phyloP scores from a whole-genome alignment of 306 rosid genomes.

The Abrus pulchellus region DNA sequence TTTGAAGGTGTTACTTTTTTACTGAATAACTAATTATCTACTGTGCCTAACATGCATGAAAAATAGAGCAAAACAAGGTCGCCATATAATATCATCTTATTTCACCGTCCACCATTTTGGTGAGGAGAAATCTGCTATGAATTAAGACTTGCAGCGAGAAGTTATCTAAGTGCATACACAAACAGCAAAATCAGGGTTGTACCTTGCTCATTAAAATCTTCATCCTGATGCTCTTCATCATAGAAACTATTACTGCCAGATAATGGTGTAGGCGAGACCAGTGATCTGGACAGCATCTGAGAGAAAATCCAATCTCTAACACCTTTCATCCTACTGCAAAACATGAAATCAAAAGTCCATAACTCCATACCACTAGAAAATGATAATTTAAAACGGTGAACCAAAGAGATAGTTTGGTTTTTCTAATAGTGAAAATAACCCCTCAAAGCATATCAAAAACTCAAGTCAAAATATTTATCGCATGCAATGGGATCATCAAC shows the following conservation, averaged over 20 bases:
- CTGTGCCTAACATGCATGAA: conserved; percentile 6
- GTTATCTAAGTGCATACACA: neutral
- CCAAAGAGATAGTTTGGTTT: neutral
- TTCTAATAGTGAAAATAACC: conserved; percentile 2
- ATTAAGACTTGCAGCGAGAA: conserved; percentile 1
- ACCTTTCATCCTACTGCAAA: conserved; percentile 82
- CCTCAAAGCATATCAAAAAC: conserved; percentile 15
- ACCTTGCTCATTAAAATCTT: conserved; percentile 76
- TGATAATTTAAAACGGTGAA: neutral
- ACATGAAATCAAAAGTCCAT: conserved; percentile 39
- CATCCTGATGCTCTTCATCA: conserved; percentile 52
- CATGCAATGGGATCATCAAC: conserved; percentile 12
- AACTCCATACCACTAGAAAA: conserved; percentile 22
- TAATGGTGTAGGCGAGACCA: conserved; percentile 72
- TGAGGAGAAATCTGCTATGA: neutral
- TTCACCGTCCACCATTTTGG: conserved; percentile 16
- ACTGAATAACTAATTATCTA: conserved; percentile 15
- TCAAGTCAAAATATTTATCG: conserved; percentile 16
- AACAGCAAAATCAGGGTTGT: conserved; percentile 18
- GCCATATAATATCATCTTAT: conserved; percentile 4
- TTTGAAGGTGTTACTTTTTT: conserved; percentile 6
- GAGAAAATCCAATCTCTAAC: conserved; percentile 84
- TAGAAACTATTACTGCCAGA: conserved; percentile 64
- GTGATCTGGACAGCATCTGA: conserved; percentile 77
- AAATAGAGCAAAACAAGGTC: neutral